Evolutionary conservation across 192 early-diverging fungal genomes (phyloP), one percentile per base, ranked within the genome.

Genomic region (Gigaspora rosea): DNA sequence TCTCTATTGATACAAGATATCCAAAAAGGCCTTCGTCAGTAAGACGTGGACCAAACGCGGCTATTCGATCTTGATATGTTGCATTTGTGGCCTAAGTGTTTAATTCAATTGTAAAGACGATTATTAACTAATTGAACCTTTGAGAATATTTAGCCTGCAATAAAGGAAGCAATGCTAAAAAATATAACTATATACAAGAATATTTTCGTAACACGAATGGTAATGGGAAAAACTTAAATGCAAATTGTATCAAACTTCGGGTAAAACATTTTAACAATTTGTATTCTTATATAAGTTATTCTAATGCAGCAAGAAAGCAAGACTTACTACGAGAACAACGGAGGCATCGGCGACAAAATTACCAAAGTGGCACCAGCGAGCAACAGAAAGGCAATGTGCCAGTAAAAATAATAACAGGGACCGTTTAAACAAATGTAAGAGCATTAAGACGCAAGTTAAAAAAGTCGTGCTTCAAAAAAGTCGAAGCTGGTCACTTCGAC

Each of bases 41-140:
- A 57, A 95, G 82, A 48, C 86, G 88, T 63, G 95, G 93, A 11
- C 94, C 95, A 85, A 96, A 96, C 35, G 94, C 93, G 22, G 95
- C 95, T n/a, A 87, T 86, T 46, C 92, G 88, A 78, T 93, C 93
- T 32, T 82, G 36, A 64, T 78, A 88, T 2, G 85, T 82, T 73
- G 83, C 85, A 76, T 90, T 90, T 36, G 86, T 87, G 12, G 84
- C 85, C 88, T 89, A 71, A 51, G 36, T 20, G n/a, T n/a, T n/a
- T 16, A 35, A 32, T 27, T 64, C 18, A 27, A 27, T 27, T 27
- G 27, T 27, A 27, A 27, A 27, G 27, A 27, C 27, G 27, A 1
- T 27, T 27, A 27, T 27, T 27, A 27, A 27, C 27, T 27, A 27
- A 0, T 27, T 0, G 1, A 27, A 0, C 27, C 1, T 27, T 27